Conservation (phyloP, 345 rosid genomes). For the Trapa incisa region DNA sequence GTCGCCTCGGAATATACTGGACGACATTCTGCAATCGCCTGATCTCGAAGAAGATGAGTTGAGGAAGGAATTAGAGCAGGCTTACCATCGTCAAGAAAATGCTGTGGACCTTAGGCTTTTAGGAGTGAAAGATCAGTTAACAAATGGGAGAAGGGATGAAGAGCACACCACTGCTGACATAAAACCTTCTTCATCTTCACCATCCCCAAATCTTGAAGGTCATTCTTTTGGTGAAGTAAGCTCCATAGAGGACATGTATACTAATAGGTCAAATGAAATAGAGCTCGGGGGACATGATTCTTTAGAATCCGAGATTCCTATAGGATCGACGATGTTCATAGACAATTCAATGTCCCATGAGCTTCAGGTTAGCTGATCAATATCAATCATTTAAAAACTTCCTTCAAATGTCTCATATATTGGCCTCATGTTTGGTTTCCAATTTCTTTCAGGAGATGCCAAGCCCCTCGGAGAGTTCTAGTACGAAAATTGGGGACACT, state of each 20-base stretch:
- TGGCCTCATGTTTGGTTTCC: not conserved
- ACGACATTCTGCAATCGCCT: slow-evolving; percentile 39
- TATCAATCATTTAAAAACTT: not conserved
- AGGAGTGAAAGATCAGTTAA: not conserved
- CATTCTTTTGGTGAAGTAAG: not conserved
- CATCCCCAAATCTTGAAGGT: not conserved
- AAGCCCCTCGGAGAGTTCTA: not conserved
- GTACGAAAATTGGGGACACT: not conserved
- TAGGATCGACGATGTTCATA: not conserved
- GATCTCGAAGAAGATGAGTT: slow-evolving; percentile 26
- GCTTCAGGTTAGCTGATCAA: slow-evolving; percentile 1
- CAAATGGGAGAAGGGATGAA: not conserved
- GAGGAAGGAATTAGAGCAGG: slow-evolving; percentile 12
- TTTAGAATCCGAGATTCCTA: not conserved
- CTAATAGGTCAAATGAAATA: not conserved
- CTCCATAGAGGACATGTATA: not conserved
- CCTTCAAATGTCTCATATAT: too few relatives aligned
- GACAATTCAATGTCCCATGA: slow-evolving; percentile 2
- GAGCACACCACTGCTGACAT: not conserved
- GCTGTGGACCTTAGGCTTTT: not conserved
- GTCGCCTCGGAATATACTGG: slow-evolving; percentile 50
- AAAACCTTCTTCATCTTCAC: not conserved
- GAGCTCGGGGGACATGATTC: not conserved
- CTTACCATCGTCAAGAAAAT: not conserved
- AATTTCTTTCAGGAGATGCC: not conserved